Base-by-base conservation (phyloP, 1,284 basidiomycete species). In the Ganoderma meredithae region DNA sequence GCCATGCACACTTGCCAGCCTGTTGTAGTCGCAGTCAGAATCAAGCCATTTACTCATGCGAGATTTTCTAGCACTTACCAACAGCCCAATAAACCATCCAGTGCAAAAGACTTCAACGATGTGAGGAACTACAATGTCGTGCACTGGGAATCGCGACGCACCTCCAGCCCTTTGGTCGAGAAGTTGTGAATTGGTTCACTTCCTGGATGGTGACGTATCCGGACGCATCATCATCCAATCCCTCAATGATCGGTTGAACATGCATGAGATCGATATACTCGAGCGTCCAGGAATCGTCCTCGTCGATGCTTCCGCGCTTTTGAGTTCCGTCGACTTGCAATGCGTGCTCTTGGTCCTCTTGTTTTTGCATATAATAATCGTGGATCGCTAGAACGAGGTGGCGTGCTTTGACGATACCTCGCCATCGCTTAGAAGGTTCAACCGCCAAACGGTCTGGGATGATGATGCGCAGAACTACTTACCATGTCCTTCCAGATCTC, bases 61-160 rank as follows among this genome's bases (percentile, higher is more conserved):
- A 7, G 17, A 53, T 33, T 3, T 25, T n/a, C 43, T 17, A 4
- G 31, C 13, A 33, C 72, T 10, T 33, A 82, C 83, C 83, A 25
- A 80, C 78, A 31, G 83, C 83, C 84, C 84, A 85, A 66, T 73
- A 86, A 0, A 84, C 82, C 3, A 85, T 75, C 84, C 84, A 86
- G 41, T 79, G 79, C 0, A 78, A 80, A 22, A 85, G 70, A 59
- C 84, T 85, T 49, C 2, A 12, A 15, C 17, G 10, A 59, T 15
- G 53, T 58, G 12, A 73, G 59, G 22, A 60, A 22, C 49, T 52
- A 36, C 43, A 15, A 61, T 62, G 19, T 13, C 9, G 3, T 3
- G 12, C 9, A 13, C 3, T 31, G 31, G n/a, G 53, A 12, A 7
- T 10, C 1, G 53, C 8, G 25, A 60, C 80, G 78, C 25, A 78